Base-by-base conservation (phyloP, 352 stramenopile species). In the Pythium rhizo-oryzae region DNA sequence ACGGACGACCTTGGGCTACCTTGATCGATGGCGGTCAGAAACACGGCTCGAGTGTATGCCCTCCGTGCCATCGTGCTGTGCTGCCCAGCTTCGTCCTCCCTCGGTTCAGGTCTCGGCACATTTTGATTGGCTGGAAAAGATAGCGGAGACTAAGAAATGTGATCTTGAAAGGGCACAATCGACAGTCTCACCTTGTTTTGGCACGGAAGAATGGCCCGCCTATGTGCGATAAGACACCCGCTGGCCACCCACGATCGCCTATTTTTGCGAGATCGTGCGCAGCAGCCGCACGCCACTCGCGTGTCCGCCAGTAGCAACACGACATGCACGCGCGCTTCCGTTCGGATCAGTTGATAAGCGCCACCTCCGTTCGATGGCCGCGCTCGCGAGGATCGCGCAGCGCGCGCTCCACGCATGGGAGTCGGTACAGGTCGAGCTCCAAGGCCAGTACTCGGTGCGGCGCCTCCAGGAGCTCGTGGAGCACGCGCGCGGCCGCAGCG, bases 371-470 rank as follows among this genome's bases (percentile, higher is more conserved):
- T n/a, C n/a, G n/a, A n/a, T n/a, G n/a, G n/a, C n/a, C n/a, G n/a
- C n/a, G n/a, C n/a, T n/a, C n/a, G n/a, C n/a, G n/a, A n/a, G 43
- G 43, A 8, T 16, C 9, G n/a, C n/a, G 11, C 43, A 50, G 9
- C 18, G 43, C 11, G 43, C n/a, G 6, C 11, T 50, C 11, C 43
- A 21, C 43, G 18, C 18, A 18, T 50, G 43, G 11, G 11, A 50
- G 43, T 16, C 43, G 11, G 43, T 50, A 8, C 51, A 58, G n/a
- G 51, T 59, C 35, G 53, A 59, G 33, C 12, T 49, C 8, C 35
- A 59, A 11, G 53, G 53, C 12, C 37, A 50, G n/a, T 50, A 50
- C 35, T 60, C 28, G 28, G 21, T 50, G 7, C 35, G 1, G 8
- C 54, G 50, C 9, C 37, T 67, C 18, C 44, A 25, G 0, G 44